Percentiles rank a stretch among this genome's conserved stretches.
Evolutionary conservation across 139 green algal genomes (phyloP).

Genomic region (Coccomyxa sp.): DNA sequence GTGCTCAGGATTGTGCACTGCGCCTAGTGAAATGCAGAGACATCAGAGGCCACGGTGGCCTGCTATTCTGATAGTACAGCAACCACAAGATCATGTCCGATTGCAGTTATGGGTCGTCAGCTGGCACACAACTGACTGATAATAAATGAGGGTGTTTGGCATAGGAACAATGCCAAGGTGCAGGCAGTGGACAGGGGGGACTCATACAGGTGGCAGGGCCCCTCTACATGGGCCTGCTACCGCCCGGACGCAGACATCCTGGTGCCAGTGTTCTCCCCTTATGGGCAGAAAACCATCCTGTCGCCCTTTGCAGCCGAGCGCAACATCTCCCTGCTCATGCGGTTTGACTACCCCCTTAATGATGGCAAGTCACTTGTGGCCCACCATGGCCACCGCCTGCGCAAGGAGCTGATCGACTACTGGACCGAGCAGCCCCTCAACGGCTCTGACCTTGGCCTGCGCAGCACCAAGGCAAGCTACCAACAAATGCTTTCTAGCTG

Average conservation of each 20-base stretch:
- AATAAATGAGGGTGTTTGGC: no score
- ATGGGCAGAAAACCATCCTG: not conserved
- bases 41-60: no score
- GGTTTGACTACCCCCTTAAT: not conserved
- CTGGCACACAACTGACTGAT: no score
- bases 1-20: no score
- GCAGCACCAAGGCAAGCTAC: not conserved
- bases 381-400: not conserved
- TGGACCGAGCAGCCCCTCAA: not conserved
- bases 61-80: no score
- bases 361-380: conserved; percentile 5
- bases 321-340: not conserved
- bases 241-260: not conserved
- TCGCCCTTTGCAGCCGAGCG: not conserved
- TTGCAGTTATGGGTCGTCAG: no score
- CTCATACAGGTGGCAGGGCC: not conserved
- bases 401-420: conserved; percentile 5
- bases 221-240: conserved; percentile 1
- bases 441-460: conserved; percentile 4
- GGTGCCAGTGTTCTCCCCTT: not conserved
- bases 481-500: no score
- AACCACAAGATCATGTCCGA: no score
- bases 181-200: not conserved
- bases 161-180: conserved; percentile 1
- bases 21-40: no score